Evolutionary conservation across 2,329 filamentous ascomycete genomes (phyloP), one percentile per base, ranked within the genome.

Genomic region (Septoria linicola): DNA sequence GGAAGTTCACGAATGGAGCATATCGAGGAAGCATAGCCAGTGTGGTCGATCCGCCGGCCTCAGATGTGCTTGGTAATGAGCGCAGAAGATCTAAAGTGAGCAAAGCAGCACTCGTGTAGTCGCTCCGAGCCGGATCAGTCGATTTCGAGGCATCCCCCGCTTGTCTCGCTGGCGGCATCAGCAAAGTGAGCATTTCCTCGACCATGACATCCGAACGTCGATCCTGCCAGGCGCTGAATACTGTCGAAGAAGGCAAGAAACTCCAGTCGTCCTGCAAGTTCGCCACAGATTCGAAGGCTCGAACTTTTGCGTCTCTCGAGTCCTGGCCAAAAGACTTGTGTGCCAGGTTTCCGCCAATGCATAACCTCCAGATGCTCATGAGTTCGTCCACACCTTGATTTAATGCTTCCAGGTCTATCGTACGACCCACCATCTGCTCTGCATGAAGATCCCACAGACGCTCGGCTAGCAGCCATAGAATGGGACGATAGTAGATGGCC

Each of bases 31-130:
- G n/a, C 25, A 8, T 42, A 17, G 36, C 37, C n/a, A 42, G 23
- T 8, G 37, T 19, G 5, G 37, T n/a, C n/a, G 30, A 21, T n/a
- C 14, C 16, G 2, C 37, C 46, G 7, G 23, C 46, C 14, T 16
- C 10, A n/a, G 20, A 30, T n/a, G 19, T 10, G 16, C 25, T 17
- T 31, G 30, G 10, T 17, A 21, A 30, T 17, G 2, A 16, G 14
- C 37, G 45, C n/a, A 61, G 43, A 7, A 61, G 23, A 31, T 59
- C 54, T 14, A 59, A 46, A 10, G 59, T 63, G 19, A 59, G 11
- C 21, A 62, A 34, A 13, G 58, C 61, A 31, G 59, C 37, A 41
- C 56, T 59, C 7, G 56, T 50, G 45, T 53, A 61, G 46, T 63
- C 59, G 14, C 30, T 8, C 4, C 35, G 48, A 41, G 17, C 17